These are phyloP conservation scores for Inga oerstediana DNA, from an alignment of 306 rosid genomes.

Conservation along the genomic window DNA sequence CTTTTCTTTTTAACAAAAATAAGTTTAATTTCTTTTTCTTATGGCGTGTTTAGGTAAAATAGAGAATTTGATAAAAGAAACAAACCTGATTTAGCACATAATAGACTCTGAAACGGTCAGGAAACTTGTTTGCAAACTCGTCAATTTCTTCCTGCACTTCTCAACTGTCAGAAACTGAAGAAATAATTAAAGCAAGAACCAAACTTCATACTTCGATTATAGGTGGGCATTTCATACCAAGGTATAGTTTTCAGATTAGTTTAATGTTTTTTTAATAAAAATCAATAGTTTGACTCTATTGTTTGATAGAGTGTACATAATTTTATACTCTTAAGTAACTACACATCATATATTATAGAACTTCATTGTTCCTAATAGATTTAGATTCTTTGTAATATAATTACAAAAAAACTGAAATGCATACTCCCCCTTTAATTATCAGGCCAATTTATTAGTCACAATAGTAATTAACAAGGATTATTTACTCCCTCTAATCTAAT, in stretches of 20 bases:
- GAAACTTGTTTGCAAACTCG: conserved; percentile 28
- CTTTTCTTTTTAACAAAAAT: too few relatives aligned
- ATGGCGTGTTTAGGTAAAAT: background rate
- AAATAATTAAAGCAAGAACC: background rate
- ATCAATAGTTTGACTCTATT: background rate
- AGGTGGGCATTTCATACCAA: background rate
- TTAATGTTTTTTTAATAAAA: too few relatives aligned
- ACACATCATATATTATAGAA: too few relatives aligned
- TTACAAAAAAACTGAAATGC: too few relatives aligned
- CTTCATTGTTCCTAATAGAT: too few relatives aligned
- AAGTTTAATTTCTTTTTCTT: background rate
- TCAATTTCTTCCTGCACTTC: conserved; percentile 54
- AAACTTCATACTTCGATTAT: background rate
- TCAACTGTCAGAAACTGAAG: background rate
- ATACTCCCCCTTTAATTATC: too few relatives aligned
- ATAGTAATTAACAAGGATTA: background rate
- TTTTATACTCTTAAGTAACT: background rate
- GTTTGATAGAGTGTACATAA: too few relatives aligned
- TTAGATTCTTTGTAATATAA: too few relatives aligned
- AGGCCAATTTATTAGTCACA: background rate
- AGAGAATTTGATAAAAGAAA: background rate
- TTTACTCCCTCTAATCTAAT: too few relatives aligned
- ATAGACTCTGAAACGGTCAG: conserved; percentile 43
- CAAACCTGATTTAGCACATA: conserved; percentile 53
- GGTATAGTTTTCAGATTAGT: background rate